Percentiles rank a stretch among this genome's conserved stretches.
Conservation (phyloP, 352 stramenopile species). For the Phytophthora sansomeana region DNA sequence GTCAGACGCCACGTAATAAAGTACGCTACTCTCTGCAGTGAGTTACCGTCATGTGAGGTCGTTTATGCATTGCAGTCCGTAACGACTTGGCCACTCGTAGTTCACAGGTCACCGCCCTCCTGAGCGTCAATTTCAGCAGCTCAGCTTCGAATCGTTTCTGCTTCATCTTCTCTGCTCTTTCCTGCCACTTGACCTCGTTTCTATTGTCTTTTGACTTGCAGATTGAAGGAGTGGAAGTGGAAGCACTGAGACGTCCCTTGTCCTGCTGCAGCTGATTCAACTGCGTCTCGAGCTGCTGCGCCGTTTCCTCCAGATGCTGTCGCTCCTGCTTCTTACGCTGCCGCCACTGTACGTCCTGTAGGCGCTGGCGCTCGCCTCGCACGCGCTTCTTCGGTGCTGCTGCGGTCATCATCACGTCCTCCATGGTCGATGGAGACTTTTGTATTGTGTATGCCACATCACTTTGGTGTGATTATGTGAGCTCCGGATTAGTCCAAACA, state of each 20-base stretch:
- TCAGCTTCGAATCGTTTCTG: constrained; percentile 17
- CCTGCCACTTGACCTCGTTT: constrained; percentile 3
- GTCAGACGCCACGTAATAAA: background rate
- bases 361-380: constrained; percentile 15
- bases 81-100: constrained; percentile 21
- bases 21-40: background rate
- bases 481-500: background rate
- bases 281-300: constrained; percentile 11
- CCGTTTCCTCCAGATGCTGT: constrained; percentile 7
- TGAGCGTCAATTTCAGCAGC: constrained; percentile 14
- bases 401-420: too few species aligned
- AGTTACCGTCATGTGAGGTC: constrained; percentile 12
- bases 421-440: background rate
- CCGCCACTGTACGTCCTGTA: constrained; percentile 13
- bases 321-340: constrained; percentile 21
- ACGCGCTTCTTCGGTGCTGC: constrained; percentile 8
- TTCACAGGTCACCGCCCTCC: constrained; percentile 12
- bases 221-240: background rate
- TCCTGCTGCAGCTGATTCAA: constrained; percentile 12
- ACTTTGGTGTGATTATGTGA: background rate
- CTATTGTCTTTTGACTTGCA: background rate
- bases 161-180: constrained; percentile 4
- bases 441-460: background rate
- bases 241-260: background rate
- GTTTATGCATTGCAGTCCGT: constrained; percentile 8